Percentiles rank a stretch among this genome's conserved stretches.
Conservation (phyloP, 495 filamentous ascomycete genomes). For the Friedmanniomyces simplex region DNA sequence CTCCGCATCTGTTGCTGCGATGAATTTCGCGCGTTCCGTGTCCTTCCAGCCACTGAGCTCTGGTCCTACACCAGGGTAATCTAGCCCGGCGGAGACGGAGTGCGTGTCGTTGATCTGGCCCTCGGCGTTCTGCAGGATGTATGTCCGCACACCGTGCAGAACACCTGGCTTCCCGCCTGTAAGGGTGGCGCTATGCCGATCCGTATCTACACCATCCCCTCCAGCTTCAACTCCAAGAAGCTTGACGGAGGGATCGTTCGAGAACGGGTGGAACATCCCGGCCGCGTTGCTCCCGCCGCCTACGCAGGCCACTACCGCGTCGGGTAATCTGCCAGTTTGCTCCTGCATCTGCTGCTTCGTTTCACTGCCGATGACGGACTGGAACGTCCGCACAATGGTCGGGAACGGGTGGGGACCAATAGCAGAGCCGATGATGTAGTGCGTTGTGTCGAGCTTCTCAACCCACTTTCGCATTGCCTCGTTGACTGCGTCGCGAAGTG, state of each 20-base stretch:
- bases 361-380: conserved; percentile 85
- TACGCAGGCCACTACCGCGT: conserved; percentile 92
- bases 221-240: conserved; percentile 91
- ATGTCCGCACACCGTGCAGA: conserved; percentile 89
- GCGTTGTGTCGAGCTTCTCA: conserved; percentile 69
- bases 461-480: conserved; percentile 88
- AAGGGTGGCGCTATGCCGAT: conserved; percentile 79
- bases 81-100: conserved; percentile 91
- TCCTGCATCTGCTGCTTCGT: conserved; percentile 80
- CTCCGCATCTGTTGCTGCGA: conserved; percentile 84
- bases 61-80: conserved; percentile 94
- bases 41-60: conserved; percentile 93
- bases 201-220: conserved; percentile 87
- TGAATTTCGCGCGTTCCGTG: conserved; percentile 68
- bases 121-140: conserved; percentile 81
- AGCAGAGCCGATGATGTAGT: conserved; percentile 92
- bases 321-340: conserved; percentile 75
- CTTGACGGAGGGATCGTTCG: conserved; percentile 71
- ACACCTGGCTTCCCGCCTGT: conserved; percentile 84
- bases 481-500: conserved; percentile 91
- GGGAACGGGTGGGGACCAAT: conserved; percentile 95
- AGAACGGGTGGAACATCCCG: conserved; percentile 98
- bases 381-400: conserved; percentile 91
- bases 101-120: conserved; percentile 93
- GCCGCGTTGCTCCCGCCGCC: conserved; percentile 85